Conservation (phyloP, 305 asterid species). For the Andrographis paniculata region DNA sequence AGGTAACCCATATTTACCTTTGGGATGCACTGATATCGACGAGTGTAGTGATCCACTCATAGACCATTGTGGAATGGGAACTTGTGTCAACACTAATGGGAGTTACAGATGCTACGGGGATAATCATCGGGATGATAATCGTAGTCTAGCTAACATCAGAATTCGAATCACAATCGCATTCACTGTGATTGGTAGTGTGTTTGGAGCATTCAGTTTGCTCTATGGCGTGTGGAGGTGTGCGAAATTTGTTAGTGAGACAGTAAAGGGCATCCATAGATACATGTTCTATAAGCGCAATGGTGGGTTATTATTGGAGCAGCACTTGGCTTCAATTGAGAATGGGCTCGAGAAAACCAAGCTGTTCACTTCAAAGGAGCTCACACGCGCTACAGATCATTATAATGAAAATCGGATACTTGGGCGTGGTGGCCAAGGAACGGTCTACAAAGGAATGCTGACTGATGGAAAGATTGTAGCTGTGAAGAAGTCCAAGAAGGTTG, state of each 20-base stretch:
- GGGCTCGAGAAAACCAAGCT: conserved; percentile 23
- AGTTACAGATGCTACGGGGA: neutral
- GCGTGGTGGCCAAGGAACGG: conserved; percentile 28
- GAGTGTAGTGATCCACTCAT: conserved; percentile 11
- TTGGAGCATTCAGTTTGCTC: conserved; percentile 14
- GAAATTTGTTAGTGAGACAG: conserved; percentile 10
- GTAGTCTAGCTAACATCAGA: neutral
- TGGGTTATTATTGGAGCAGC: conserved; percentile 31
- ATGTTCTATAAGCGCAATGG: conserved; percentile 31
- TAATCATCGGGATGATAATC: too few relatives aligned
- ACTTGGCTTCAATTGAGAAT: conserved; percentile 17
- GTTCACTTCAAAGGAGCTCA: conserved; percentile 20
- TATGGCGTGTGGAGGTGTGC: conserved; percentile 15
- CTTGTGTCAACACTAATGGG: conserved; percentile 1
- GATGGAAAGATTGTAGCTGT: conserved; percentile 25
- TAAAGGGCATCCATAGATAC: conserved; percentile 16
- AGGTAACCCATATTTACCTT: conserved; percentile 27
- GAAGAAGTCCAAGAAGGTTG: conserved; percentile 22
- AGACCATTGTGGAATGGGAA: neutral
- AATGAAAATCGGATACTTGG: conserved; percentile 21
- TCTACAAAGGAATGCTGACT: too few relatives aligned
- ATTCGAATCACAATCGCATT: neutral
- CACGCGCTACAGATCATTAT: conserved; percentile 18
- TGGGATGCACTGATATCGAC: conserved; percentile 24
- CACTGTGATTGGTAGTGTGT: neutral